Base-by-base conservation (phyloP, 257 asterid genomes). In the Solanum ossicruentum region DNA sequence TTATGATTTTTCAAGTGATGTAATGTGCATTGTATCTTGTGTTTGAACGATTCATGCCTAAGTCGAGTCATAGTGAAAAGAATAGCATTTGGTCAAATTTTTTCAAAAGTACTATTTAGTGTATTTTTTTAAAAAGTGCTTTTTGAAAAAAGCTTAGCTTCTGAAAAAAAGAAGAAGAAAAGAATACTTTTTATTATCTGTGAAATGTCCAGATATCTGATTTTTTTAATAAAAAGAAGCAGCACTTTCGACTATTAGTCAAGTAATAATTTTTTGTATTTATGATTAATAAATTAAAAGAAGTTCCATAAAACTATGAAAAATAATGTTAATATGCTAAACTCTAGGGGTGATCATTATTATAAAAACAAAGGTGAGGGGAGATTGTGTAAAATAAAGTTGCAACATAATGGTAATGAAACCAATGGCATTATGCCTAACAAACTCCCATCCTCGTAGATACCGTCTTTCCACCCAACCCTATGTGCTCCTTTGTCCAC, bases 391-490 rank as follows among this genome's bases (percentile, higher is more conserved):
- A 21, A 75, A 51, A 23, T 23, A 49, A 47, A 23, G 23, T 75
- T 52, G n/a, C 15, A 75, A 75, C 16, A 75, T 15, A 75, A 77
- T 54, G 83, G 75, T 63, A 87, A 82, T 84, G 77, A 83, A 82
- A 88, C 83, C 91, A n/a, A 88, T 39, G 89, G 20, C 75, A 41
- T 79, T 78, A 45, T 61, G 81, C 82, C 41, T 36, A 57, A 49
- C 84, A 82, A 71, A 85, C 32, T 70, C 75, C 28, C 56, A 26
- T 83, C 84, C 85, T 86, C 26, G 84, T 49, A 69, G 23, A 60
- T 86, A 52, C 81, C 87, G 83, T 51, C 85, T n/a, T 57, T 56
- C 72, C 41, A 39, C 67, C 28, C 54, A 56, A 82, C 65, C 85
- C 36, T 54, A 83, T 41, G 17, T 85, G 54, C 69, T 23, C 36